Evolutionary conservation across 2,329 filamentous ascomycete species (phyloP), one percentile per base, ranked within the genome.

Genomic region (Cadophora gregata): DNA sequence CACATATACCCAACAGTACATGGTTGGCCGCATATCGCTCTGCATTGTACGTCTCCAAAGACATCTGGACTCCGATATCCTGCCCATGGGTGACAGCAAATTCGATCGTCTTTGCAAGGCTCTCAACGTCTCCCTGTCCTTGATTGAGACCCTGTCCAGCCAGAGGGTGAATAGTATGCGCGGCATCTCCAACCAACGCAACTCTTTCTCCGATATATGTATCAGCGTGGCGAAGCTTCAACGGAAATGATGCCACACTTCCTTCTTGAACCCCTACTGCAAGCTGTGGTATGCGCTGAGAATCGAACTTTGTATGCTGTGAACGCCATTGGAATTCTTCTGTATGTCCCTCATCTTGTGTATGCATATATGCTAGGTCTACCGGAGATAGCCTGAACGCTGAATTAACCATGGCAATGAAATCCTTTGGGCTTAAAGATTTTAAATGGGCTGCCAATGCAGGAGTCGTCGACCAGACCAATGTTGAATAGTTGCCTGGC

Each of bases 391-490:
- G 85, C 14, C 93, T 88, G 82, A 99, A 97, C 0, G 93, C 96
- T 0, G 95, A 93, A 76, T 99, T 98, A 72, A 99, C 92, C 85
- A 95, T 90, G 36, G 93, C 90, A 19, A 90, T 81, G 75, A 99
- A 96, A 76, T 97, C 91, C 59, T 83, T 81, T 0, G 88, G 78
- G 0, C 88, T 81, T 4, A 99, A 84, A 45, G 85, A 86, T 81
- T 97, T 97, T 48, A 99, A 84, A 63, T 90, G 84, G 0, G 91
- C 85, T 0, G 95, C 96, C 67, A 93, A 89, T 63, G 88, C 84
- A 0, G 93, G 90, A 0, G 92, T 96, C 1, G 94, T 98, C 6
- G 93, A 96, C 96, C 96, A 99, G 21, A 99, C 96, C 4, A 99
- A 83, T 0, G 93, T 94, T 4, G 94, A 90, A 77, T 88, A 86